Evolutionary conservation across 768 basidiomycete genomes (phyloP).

Genomic region (Agaricus sinodeliciosus): DNA sequence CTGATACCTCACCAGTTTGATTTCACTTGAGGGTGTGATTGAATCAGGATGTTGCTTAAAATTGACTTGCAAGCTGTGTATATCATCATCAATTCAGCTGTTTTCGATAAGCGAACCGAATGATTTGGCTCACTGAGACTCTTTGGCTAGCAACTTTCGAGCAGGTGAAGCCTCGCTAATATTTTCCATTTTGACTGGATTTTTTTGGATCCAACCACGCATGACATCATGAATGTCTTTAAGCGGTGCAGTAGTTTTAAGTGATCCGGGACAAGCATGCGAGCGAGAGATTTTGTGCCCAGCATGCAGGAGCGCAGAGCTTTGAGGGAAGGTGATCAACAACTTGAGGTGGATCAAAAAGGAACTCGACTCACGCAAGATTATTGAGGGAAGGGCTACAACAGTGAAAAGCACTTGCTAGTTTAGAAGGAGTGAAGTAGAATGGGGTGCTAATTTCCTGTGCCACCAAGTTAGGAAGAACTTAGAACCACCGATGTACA

Average conservation of each 20-base stretch:
- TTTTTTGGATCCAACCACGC: slow-evolving; percentile 73
- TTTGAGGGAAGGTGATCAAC: slow-evolving; percentile 20
- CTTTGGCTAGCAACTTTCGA: slow-evolving; percentile 56
- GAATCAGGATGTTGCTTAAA: slow-evolving; percentile 71
- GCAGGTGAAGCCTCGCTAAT: slow-evolving; percentile 72
- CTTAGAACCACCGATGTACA: neutral
- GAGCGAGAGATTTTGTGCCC: slow-evolving; percentile 85
- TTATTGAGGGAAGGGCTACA: slow-evolving; percentile 69
- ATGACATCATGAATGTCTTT: slow-evolving; percentile 74
- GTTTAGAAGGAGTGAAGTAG: slow-evolving; percentile 79
- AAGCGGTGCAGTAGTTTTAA: slow-evolving; percentile 83
- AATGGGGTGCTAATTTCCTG: slow-evolving; percentile 77
- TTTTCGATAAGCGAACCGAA: neutral
- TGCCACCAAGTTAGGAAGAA: neutral
- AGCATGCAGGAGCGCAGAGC: slow-evolving; percentile 85
- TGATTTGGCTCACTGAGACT: slow-evolving; percentile 44
- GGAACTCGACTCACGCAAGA: slow-evolving; percentile 43
- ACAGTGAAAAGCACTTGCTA: slow-evolving; percentile 81
- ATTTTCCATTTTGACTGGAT: slow-evolving; percentile 84
- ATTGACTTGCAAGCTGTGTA: slow-evolving; percentile 51
- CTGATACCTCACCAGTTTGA: slow-evolving; percentile 86
- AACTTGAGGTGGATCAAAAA: neutral
- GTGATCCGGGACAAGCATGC: slow-evolving; percentile 81
- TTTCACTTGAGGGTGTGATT: slow-evolving; percentile 49
- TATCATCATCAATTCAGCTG: neutral